Percentiles rank a stretch among this genome's conserved stretches.
phyloP scores from a whole-genome alignment of 1,284 basidiomycete genomes.

The Neonothopanus nambi region DNA sequence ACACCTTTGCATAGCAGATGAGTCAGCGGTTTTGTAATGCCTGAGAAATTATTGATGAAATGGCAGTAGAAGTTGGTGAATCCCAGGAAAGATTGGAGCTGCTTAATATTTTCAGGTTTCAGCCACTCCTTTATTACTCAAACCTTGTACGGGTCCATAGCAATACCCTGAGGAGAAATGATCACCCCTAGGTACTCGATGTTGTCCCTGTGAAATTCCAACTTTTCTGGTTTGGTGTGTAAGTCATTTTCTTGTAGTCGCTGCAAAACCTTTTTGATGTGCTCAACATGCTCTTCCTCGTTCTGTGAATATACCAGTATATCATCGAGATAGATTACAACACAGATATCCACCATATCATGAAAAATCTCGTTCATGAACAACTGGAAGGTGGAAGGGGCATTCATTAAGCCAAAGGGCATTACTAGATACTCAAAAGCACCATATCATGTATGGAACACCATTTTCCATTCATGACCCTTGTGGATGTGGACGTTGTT shows the following conservation, averaged over 20 bases:
- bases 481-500: not conserved
- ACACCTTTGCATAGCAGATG: too few relatives aligned
- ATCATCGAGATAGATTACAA: conserved; percentile 36
- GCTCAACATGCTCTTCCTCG: conserved; percentile 19
- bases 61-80: conserved; percentile 13
- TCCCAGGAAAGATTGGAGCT: conserved; percentile 17
- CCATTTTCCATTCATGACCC: conserved; percentile 5
- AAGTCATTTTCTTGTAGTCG: conserved; percentile 31
- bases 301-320: conserved; percentile 26
- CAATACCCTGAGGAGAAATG: conserved; percentile 21
- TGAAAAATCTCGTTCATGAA: conserved; percentile 40
- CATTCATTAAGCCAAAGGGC: not conserved
- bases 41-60: conserved; percentile 12
- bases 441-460: not conserved
- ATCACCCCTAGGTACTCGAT: conserved; percentile 43
- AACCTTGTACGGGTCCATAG: conserved; percentile 13
- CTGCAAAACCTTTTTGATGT: conserved; percentile 33
- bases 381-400: conserved; percentile 24
- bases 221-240: conserved; percentile 39
- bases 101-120: conserved; percentile 2
- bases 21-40: not conserved
- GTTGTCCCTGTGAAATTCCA: conserved; percentile 30
- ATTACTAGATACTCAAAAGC: not conserved
- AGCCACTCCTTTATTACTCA: conserved; percentile 11
- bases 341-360: conserved; percentile 30